Conservation (phyloP, 2,329 filamentous ascomycete genomes). For the Cercospora janseana region DNA sequence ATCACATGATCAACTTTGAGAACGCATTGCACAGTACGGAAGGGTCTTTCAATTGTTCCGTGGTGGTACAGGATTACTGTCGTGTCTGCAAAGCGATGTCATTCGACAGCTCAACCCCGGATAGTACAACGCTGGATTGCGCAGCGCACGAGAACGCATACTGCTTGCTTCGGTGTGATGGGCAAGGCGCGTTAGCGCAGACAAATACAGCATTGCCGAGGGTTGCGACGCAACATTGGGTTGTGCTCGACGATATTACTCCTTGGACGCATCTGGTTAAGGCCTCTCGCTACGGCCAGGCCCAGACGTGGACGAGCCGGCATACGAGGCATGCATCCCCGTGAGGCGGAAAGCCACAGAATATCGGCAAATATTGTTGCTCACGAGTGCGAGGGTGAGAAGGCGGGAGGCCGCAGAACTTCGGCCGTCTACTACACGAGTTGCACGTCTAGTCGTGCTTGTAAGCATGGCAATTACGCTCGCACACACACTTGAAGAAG, state of each 20-base stretch:
- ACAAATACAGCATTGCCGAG: no score
- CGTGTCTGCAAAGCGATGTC: constrained; percentile 1
- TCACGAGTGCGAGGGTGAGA: neutral
- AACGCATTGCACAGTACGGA: neutral
- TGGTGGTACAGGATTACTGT: neutral
- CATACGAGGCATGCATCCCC: no score
- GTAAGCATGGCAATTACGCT: constrained; percentile 21
- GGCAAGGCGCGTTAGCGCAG: neutral
- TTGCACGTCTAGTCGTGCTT: neutral
- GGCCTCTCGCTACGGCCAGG: no score
- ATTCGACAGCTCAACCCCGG: neutral
- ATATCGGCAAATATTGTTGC: no score
- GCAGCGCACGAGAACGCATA: no score
- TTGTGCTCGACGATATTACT: no score
- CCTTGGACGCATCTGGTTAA: no score
- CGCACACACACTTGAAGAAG: constrained; percentile 10
- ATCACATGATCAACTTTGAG: neutral
- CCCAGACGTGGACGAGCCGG: no score
- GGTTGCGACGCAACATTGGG: no score
- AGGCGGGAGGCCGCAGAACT: neutral
- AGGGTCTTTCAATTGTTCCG: neutral
- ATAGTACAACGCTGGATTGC: neutral
- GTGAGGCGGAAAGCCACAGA: no score
- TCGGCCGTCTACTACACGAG: neutral
- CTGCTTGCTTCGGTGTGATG: neutral